Evolutionary conservation across 1,284 basidiomycete genomes (phyloP), one percentile per base, ranked within the genome.

Genomic region (Coriolopsis trogii): DNA sequence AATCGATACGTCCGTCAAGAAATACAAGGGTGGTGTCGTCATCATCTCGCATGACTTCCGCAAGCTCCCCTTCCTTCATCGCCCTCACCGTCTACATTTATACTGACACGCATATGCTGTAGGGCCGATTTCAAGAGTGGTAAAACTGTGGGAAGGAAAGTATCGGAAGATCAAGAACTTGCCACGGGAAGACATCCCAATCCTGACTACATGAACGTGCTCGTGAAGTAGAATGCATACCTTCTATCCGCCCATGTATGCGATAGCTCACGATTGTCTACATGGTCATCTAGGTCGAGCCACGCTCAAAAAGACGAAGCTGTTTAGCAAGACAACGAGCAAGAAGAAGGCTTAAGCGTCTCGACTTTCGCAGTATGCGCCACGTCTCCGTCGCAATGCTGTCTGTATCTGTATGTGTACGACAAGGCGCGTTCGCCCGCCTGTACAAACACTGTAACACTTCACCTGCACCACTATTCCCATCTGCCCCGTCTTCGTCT

Each of bases 21-120:
- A 92, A 68, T 99, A 95, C 70, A 89, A 93, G 67, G 96, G 97
- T 56, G 96, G 96, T 69, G 97, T 98, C 44, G 96, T 97, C 57
- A 96, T 97, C 66, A 94, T 97, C 58, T 96, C 94, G 40, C 95
- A 97, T 79, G 93, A 97, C 73, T 97, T 97, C 89, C 89, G 93
- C 90, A 64, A 61, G 85, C 36, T 42, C 30, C 48, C 50, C 36
- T 42, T 55, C 46, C 43, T 43, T 39, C 4, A 3, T 36, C 39
- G 3, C 36, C 2, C 8, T 7, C 12, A 1, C 5, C 7, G 28
- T 31, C 24, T 13, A 10, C 23, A 10, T 8, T 18, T 7, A 10
- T 34, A n/a, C 13, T 24, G 13, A 13, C 23, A 12, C 13, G 21
- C 15, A 15, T 20, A 20, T 10, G 7, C 62, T 41, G 45, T 64